phyloP scores from a whole-genome alignment of 2,329 filamentous ascomycete species.

The Lachnellula arida region DNA sequence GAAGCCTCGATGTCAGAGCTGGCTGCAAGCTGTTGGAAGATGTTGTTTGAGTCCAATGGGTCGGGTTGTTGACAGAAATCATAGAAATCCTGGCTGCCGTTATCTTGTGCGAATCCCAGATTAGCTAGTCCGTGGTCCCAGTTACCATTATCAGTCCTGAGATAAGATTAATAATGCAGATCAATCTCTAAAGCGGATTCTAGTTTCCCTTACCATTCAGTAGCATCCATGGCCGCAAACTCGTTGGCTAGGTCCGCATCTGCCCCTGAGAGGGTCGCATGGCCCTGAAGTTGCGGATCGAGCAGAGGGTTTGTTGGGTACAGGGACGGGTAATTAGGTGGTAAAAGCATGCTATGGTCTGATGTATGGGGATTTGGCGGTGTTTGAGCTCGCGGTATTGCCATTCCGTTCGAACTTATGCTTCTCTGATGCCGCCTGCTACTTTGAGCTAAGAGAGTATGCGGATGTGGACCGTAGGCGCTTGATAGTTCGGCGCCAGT shows the following conservation, averaged over 20 bases:
- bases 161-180: slow-evolving; percentile 12
- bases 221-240: slow-evolving; percentile 50
- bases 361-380: slow-evolving; percentile 1
- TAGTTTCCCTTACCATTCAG: slow-evolving; percentile 38
- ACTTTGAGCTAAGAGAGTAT: slow-evolving; percentile 10
- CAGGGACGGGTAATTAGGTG: neutral
- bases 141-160: slow-evolving; percentile 30
- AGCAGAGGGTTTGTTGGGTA: neutral
- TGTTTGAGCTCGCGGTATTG: neutral
- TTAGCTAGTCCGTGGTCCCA: slow-evolving; percentile 33
- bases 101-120: slow-evolving; percentile 33
- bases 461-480: slow-evolving; percentile 19
- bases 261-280: slow-evolving; percentile 23
- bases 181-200: neutral
- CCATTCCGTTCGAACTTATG: slow-evolving; percentile 5
- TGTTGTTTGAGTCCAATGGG: slow-evolving; percentile 27
- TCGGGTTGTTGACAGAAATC: slow-evolving; percentile 31
- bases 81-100: slow-evolving; percentile 33
- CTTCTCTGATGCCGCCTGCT: slow-evolving; percentile 8
- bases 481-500: slow-evolving; percentile 7
- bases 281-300: slow-evolving; percentile 16
- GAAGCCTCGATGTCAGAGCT: slow-evolving; percentile 26
- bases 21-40: slow-evolving; percentile 30
- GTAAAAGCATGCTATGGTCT: slow-evolving; percentile 13
- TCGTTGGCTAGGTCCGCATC: slow-evolving; percentile 51